These are phyloP conservation scores for Sporothrix mexicana DNA, from an alignment of 2,329 filamentous ascomycete species.

Conservation along the genomic window DNA sequence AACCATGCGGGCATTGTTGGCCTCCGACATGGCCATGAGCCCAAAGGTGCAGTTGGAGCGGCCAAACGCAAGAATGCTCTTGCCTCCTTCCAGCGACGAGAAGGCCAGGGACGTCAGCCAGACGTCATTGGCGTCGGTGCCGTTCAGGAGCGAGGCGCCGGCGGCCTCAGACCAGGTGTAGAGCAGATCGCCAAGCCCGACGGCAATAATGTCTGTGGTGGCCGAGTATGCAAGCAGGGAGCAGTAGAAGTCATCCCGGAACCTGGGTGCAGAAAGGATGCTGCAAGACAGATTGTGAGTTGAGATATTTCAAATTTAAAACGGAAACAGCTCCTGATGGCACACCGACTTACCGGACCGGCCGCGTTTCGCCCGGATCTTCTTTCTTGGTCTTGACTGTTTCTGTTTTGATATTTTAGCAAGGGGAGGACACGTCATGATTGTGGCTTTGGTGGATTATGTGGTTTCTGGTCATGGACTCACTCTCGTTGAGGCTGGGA, in stretches of 20 bases:
- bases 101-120: constrained; percentile 88
- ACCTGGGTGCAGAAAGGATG: constrained; percentile 83
- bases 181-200: constrained; percentile 78
- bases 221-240: constrained; percentile 85
- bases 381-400: not conserved
- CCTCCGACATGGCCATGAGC: constrained; percentile 77
- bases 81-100: constrained; percentile 76
- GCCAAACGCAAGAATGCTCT: constrained; percentile 83
- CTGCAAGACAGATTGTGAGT: constrained; percentile 60
- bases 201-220: constrained; percentile 76
- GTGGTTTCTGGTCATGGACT: constrained; percentile 6
- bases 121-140: constrained; percentile 53
- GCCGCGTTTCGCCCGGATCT: not conserved
- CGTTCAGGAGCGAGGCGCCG: constrained; percentile 65
- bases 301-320: too few relatives aligned
- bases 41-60: constrained; percentile 77
- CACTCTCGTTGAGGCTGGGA: constrained; percentile 38
- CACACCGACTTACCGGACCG: not conserved
- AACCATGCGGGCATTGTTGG: constrained; percentile 55
- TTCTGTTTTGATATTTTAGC: not conserved
- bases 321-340: too few relatives aligned
- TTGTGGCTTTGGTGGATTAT: too few relatives aligned
- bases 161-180: constrained; percentile 86
- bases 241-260: constrained; percentile 97
- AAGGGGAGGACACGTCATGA: not conserved